Evolutionary conservation across 1,139 yeast species (phyloP).

Genomic region (Lodderomyces theae): DNA sequence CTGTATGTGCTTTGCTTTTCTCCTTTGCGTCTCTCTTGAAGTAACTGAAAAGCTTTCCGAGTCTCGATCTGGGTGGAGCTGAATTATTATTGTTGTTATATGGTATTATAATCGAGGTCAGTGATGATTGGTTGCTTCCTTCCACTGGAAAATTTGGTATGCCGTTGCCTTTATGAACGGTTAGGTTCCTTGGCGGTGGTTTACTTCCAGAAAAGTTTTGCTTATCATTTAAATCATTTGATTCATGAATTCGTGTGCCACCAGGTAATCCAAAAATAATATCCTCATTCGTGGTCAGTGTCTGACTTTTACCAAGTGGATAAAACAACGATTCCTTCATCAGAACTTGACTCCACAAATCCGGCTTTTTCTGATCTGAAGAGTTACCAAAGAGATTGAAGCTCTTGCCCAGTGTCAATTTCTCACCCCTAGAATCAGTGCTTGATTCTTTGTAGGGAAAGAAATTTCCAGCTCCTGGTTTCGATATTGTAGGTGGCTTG

Average conservation of each 20-base stretch:
- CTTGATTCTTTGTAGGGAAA: not conserved
- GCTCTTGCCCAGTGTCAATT: not conserved
- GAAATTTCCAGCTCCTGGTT: conserved; percentile 1
- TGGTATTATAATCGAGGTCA: conserved; percentile 17
- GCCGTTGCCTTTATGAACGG: conserved; percentile 1
- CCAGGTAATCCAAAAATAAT: conserved; percentile 9
- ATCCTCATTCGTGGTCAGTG: no score
- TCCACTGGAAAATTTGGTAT: not conserved
- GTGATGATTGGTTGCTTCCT: conserved; percentile 6
- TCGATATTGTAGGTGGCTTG: not conserved
- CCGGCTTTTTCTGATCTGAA: conserved; percentile 11
- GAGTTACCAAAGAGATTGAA: conserved; percentile 9
- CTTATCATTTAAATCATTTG: no score
- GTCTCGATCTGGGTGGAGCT: conserved; percentile 17
- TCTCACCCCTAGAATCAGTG: not conserved
- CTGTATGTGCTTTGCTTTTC: not conserved
- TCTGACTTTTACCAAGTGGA: conserved; percentile 3
- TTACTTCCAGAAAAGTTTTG: conserved; percentile 17
- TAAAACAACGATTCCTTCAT: conserved; percentile 1
- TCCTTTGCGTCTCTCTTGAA: conserved; percentile 2
- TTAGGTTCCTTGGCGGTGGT: not conserved
- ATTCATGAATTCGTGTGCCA: no score
- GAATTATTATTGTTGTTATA: conserved; percentile 17
- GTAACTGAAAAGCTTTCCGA: conserved; percentile 25
- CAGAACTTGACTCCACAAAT: not conserved